Conservation (phyloP, 2,329 filamentous ascomycete species). For the Fusarium proliferatum region DNA sequence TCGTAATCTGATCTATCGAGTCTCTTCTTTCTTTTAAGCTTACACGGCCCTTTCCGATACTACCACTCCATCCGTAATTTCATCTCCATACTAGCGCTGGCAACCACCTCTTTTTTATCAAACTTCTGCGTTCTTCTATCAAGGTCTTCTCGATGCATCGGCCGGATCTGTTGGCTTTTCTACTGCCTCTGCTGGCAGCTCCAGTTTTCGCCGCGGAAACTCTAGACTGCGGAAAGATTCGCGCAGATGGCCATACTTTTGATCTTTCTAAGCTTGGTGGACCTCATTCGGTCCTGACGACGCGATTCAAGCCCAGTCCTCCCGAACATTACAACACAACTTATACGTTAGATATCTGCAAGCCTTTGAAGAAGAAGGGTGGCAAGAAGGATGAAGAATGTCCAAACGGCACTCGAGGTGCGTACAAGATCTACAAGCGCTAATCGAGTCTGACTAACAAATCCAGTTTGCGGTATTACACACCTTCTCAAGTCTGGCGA, state of each 20-base stretch:
- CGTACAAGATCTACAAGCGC: constrained; percentile 36
- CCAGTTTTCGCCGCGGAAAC: constrained; percentile 57
- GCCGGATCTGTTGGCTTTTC: constrained; percentile 51
- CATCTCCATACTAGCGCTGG: neutral
- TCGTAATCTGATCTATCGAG: neutral
- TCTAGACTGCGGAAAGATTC: constrained; percentile 72
- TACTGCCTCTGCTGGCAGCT: constrained; percentile 53
- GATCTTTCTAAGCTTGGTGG: constrained; percentile 73
- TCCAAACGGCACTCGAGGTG: constrained; percentile 75
- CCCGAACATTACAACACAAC: constrained; percentile 74
- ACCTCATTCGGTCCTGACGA: constrained; percentile 75
- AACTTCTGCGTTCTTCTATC: constrained; percentile 7
- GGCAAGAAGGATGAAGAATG: constrained; percentile 70
- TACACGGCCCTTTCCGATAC: neutral
- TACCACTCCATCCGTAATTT: constrained; percentile 17
- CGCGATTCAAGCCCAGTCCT: constrained; percentile 62
- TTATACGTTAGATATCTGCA: constrained; percentile 84
- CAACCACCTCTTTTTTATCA: neutral
- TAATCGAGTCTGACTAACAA: constrained; percentile 12
- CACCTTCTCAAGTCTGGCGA: constrained; percentile 62
- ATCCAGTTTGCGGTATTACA: constrained; percentile 79
- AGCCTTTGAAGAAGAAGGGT: constrained; percentile 70
- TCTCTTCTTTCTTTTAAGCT: neutral
- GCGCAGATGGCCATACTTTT: constrained; percentile 69
- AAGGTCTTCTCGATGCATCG: constrained; percentile 52